phyloP scores from a whole-genome alignment of 2,329 filamentous ascomycete species.

The Scolecobasidium constrictum region DNA sequence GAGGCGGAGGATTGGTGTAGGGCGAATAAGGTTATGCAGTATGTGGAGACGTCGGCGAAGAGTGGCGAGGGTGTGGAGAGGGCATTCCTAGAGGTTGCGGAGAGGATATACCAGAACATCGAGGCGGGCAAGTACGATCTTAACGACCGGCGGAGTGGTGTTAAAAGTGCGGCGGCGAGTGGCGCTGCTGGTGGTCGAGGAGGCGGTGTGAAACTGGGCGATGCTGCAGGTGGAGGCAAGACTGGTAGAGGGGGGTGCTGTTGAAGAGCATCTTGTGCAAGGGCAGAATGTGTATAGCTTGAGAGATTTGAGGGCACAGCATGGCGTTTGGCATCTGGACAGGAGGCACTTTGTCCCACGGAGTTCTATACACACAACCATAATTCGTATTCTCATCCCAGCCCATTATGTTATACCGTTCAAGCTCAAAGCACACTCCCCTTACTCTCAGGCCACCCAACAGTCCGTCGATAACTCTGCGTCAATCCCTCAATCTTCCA shows the following conservation, averaged over 20 bases:
- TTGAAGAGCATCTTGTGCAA: no score
- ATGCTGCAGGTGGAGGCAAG: constrained; percentile 21
- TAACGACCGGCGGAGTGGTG: constrained; percentile 82
- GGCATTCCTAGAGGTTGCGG: constrained; percentile 86
- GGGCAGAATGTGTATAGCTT: no score
- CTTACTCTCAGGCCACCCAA: no score
- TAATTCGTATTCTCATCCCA: no score
- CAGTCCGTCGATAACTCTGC: background rate
- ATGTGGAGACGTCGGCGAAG: constrained; percentile 95
- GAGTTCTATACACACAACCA: no score
- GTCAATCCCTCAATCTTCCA: background rate
- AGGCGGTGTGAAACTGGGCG: constrained; percentile 32
- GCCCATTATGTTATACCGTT: no score
- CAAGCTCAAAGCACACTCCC: no score
- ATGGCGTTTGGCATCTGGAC: no score
- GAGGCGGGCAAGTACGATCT: constrained; percentile 90
- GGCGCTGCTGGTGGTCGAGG: constrained; percentile 28
- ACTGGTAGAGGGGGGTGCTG: no score
- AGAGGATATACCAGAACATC: constrained; percentile 94
- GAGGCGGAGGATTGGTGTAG: constrained; percentile 88
- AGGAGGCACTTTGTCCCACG: no score
- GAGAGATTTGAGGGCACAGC: no score
- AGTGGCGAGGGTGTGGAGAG: constrained; percentile 88
- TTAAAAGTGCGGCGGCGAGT: constrained; percentile 57
- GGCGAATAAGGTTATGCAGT: constrained; percentile 76